Evolutionary conservation across 306 rosid genomes (phyloP).

Genomic region (Quercus suber): DNA sequence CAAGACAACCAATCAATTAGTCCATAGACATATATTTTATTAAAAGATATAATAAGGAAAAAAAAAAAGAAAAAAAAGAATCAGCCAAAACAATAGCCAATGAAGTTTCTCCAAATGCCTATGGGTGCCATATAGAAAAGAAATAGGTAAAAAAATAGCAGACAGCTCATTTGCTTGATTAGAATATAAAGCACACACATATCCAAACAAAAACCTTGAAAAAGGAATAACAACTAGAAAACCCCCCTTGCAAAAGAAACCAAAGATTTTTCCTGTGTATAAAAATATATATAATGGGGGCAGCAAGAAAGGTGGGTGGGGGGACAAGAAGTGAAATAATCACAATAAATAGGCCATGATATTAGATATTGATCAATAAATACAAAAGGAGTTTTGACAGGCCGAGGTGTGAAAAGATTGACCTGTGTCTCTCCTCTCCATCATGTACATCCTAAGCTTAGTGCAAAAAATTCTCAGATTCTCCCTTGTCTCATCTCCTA

Average conservation of each 20-base stretch:
- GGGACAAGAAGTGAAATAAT: slow-evolving; percentile 34
- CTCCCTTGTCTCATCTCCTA: slow-evolving; percentile 23
- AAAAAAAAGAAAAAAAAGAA: slow-evolving; percentile 12
- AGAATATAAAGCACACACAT: neutral
- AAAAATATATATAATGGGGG: slow-evolving; percentile 19
- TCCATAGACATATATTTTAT: slow-evolving; percentile 40
- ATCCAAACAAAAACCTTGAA: slow-evolving; percentile 16
- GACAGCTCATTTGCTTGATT: slow-evolving; percentile 31
- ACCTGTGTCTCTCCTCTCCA: slow-evolving; percentile 54
- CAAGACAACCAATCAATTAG: slow-evolving; percentile 69
- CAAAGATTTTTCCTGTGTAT: neutral
- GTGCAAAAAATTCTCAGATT: slow-evolving; percentile 23
- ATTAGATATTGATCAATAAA: slow-evolving; percentile 50
- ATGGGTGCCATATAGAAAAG: slow-evolving; percentile 11
- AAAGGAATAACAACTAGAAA: neutral
- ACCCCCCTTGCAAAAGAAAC: slow-evolving; percentile 7
- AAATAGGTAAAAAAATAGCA: slow-evolving; percentile 3
- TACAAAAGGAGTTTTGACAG: slow-evolving; percentile 55
- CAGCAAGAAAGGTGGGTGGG: slow-evolving; percentile 31
- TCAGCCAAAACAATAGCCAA: slow-evolving; percentile 36
- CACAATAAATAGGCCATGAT: slow-evolving; percentile 51
- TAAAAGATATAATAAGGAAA: slow-evolving; percentile 3
- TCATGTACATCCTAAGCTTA: neutral
- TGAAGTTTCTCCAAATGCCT: slow-evolving; percentile 33
- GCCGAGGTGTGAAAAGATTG: slow-evolving; percentile 54